phyloP scores from a whole-genome alignment of 1,284 basidiomycete species.

The Puccinia brachypodii region DNA sequence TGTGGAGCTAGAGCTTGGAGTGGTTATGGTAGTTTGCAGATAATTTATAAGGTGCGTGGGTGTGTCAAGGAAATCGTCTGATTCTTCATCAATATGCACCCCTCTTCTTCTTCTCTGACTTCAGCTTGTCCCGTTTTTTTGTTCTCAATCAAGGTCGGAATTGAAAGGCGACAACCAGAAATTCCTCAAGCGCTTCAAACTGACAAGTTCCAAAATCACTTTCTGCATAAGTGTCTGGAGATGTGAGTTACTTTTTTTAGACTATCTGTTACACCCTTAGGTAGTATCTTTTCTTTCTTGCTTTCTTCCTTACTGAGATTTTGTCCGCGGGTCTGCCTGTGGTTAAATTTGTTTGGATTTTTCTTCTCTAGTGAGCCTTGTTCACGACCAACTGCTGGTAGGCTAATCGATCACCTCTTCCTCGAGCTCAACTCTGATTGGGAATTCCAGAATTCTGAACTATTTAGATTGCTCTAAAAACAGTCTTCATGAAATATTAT shows the following conservation, averaged over 20 bases:
- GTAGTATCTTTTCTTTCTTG: background rate
- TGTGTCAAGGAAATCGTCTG: background rate
- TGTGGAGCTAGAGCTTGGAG: constrained; percentile 90
- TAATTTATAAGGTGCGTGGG: constrained; percentile 79
- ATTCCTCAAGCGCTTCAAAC: constrained; percentile 78
- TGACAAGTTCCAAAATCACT: constrained; percentile 75
- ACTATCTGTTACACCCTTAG: too few species aligned
- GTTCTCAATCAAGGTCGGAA: constrained; percentile 68
- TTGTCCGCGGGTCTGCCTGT: background rate
- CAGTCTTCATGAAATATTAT: background rate
- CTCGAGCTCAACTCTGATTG: constrained; percentile 72
- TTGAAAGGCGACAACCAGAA: constrained; percentile 78
- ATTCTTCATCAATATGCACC: background rate
- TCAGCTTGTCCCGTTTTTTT: constrained; percentile 49
- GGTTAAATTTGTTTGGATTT: constrained; percentile 57
- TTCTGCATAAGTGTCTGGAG: constrained; percentile 83
- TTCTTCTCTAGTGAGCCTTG: constrained; percentile 71
- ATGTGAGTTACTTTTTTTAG: constrained; percentile 63
- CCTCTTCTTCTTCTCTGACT: background rate
- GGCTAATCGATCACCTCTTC: constrained; percentile 81
- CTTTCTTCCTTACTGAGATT: background rate
- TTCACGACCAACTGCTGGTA: constrained; percentile 77
- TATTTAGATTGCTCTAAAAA: constrained; percentile 41
- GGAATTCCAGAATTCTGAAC: constrained; percentile 61
- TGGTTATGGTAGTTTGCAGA: constrained; percentile 80